Conservation (phyloP, 1,284 basidiomycete species). For the Microbotryum scabiosae region DNA sequence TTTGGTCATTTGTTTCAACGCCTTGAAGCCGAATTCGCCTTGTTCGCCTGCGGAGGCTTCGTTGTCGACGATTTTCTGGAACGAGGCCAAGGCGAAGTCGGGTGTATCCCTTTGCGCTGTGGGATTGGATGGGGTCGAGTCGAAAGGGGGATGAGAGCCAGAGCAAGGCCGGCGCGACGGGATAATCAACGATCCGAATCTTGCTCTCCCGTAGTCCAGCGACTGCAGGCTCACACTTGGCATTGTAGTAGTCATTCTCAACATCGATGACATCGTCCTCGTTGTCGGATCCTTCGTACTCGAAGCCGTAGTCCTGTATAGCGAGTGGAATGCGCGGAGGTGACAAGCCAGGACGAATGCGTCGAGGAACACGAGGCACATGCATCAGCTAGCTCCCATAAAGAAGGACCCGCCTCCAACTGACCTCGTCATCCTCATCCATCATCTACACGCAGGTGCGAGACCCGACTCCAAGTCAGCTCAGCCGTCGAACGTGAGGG, state of each 20-base stretch:
- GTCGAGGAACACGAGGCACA: too few species aligned
- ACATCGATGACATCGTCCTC: slow-evolving; percentile 84
- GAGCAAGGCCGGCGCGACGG: not conserved
- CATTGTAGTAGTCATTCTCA: slow-evolving; percentile 97
- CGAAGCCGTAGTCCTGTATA: slow-evolving; percentile 87
- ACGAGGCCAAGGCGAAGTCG: slow-evolving; percentile 22
- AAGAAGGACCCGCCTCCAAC: not conserved
- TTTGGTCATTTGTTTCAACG: slow-evolving; percentile 95
- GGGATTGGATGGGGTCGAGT: not conserved
- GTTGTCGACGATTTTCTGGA: slow-evolving; percentile 27
- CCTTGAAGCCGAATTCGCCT: slow-evolving; percentile 85
- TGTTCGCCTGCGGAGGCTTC: slow-evolving; percentile 12
- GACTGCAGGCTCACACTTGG: slow-evolving; percentile 60
- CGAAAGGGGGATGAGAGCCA: not conserved
- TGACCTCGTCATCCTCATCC: slow-evolving; percentile 27
- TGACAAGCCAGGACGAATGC: not conserved
- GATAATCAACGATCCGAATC: not conserved
- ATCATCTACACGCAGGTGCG: slow-evolving; percentile 15
- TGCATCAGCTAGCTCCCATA: not conserved
- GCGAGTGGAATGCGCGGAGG: not conserved
- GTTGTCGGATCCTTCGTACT: slow-evolving; percentile 79
- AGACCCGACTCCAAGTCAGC: not conserved
- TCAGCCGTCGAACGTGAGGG: not conserved
- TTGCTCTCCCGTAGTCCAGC: too few species aligned
- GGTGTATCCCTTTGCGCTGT: slow-evolving; percentile 17